These are phyloP conservation scores for Tagetes patula DNA, from an alignment of 129 eudicot genomes.

Conservation along the genomic window DNA sequence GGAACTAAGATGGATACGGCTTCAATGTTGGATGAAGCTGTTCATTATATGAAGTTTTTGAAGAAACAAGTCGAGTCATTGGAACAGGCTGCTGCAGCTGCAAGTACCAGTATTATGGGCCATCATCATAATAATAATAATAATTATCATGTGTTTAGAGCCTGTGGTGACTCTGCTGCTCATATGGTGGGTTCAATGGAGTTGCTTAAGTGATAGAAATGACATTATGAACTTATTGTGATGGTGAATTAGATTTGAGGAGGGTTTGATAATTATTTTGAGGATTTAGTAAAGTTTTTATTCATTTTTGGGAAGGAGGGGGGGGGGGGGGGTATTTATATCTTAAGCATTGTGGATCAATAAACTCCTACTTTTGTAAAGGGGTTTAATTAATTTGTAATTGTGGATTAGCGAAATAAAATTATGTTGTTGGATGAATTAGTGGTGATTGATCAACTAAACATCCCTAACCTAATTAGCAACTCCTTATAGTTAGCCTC, in stretches of 20 bases:
- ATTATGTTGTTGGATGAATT: neutral
- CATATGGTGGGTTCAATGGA: constrained; percentile 50
- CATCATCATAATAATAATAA: constrained; percentile 9
- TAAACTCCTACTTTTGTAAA: constrained; percentile 31
- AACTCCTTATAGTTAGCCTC: neutral
- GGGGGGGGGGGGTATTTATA: too few species aligned
- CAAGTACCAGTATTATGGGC: neutral
- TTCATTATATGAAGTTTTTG: constrained; percentile 80
- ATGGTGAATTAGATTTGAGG: constrained; percentile 17
- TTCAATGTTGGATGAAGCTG: constrained; percentile 93
- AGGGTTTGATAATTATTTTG: neutral
- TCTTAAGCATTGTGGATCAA: constrained; percentile 8
- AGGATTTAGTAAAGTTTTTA: neutral
- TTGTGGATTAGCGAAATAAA: constrained; percentile 35
- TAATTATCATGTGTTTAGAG: constrained; percentile 26
- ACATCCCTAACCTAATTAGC: neutral
- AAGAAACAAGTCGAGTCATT: constrained; percentile 62
- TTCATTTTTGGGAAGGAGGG: too few species aligned
- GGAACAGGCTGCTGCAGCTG: constrained; percentile 39
- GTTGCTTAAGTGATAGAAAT: constrained; percentile 41
- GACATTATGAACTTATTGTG: constrained; percentile 18
- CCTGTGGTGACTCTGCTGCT: constrained; percentile 37
- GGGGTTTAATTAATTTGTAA: constrained; percentile 39
- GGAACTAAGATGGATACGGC: constrained; percentile 98
- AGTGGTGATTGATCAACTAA: neutral